Conservation (phyloP, 371 early-diverging fungal species). For the Rhizopus stolonifer region DNA sequence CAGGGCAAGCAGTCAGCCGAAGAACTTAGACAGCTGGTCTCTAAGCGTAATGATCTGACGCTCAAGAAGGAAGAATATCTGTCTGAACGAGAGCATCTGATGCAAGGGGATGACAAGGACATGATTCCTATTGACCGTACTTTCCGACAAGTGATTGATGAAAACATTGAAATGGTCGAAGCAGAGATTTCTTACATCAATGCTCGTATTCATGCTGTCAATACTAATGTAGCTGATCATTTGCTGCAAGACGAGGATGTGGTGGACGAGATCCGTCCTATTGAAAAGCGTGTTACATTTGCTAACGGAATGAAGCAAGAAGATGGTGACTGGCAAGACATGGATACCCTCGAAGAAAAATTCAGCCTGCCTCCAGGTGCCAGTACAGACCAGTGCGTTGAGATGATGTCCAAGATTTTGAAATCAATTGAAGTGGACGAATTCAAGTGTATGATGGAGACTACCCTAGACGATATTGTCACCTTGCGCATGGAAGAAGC, state of each 20-base stretch:
- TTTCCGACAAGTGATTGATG: constrained; percentile 72
- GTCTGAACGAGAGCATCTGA: constrained; percentile 63
- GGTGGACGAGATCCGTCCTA: constrained; percentile 12
- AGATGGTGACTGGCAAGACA: constrained; percentile 28
- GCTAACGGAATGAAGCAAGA: constrained; percentile 11
- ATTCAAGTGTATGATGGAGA: constrained; percentile 60
- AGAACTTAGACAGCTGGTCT: constrained; percentile 42
- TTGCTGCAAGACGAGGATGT: constrained; percentile 47
- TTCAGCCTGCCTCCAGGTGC: constrained; percentile 41
- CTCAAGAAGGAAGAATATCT: constrained; percentile 66
- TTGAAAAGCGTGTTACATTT: constrained; percentile 40
- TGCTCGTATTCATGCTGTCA: constrained; percentile 66
- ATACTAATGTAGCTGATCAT: constrained; percentile 66
- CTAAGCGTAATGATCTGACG: constrained; percentile 54
- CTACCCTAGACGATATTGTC: constrained; percentile 76
- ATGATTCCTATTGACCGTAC: constrained; percentile 47
- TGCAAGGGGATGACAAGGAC: constrained; percentile 40
- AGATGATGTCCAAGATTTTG: constrained; percentile 57
- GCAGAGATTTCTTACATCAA: constrained; percentile 78
- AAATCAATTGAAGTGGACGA: constrained; percentile 63
- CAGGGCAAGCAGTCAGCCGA: constrained; percentile 45
- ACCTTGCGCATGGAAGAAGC: constrained; percentile 58
- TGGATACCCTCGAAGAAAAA: constrained; percentile 48
- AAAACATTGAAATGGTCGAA: constrained; percentile 78
- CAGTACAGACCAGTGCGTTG: constrained; percentile 46